Base-by-base conservation (phyloP, 2,329 filamentous ascomycete genomes). In the Xylaria sp. region DNA sequence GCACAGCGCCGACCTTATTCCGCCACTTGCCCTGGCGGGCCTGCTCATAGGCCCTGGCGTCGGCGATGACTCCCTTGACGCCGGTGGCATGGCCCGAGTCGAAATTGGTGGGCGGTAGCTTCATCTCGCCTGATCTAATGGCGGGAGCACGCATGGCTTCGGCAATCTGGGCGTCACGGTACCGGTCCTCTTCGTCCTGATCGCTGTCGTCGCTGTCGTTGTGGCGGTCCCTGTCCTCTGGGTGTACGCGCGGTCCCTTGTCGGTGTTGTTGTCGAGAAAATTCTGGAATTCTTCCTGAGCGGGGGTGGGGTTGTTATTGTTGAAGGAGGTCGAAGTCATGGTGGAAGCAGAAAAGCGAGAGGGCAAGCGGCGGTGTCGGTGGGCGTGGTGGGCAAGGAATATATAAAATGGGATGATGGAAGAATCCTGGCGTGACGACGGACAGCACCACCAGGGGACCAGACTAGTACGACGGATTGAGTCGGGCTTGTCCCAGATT, bases 41-140 rank as follows among this genome's bases (percentile, higher is more conserved):
- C 75, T 88, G 85, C 81, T 93, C 91, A 79, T 91, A 95, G 75
- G 90, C 89, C 76, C 92, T 87, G 44, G 93, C 93, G 78, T 96
- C 93, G 74, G 92, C 92, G 76, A 96, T 95, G 79, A 96, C 93
- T 71, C 93, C 93, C 83, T 95, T 95, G 73, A 94, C 92, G 56
- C 93, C 93, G 2, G 92, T 95, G 73, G 92, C 90, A 72, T 89
- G 87, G 66, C 91, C 90, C 62, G 83, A 88, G 78, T 92, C 88
- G 76, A 91, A 90, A 65, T 84, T 86, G 13, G 83, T 83, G 10
- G 88, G 88, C 15, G 89, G 89, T 69, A 92, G 87, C 76, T 85
- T 86, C 75, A 92, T 80, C 66, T 83, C 84, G 67, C 74, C 74
- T 38, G 67, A 62, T 69, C 69, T 81, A 63, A 86, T 81, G 67